Evolutionary conservation across 2,329 filamentous ascomycete species (phyloP).

Genomic region (Cytospora leucostoma): DNA sequence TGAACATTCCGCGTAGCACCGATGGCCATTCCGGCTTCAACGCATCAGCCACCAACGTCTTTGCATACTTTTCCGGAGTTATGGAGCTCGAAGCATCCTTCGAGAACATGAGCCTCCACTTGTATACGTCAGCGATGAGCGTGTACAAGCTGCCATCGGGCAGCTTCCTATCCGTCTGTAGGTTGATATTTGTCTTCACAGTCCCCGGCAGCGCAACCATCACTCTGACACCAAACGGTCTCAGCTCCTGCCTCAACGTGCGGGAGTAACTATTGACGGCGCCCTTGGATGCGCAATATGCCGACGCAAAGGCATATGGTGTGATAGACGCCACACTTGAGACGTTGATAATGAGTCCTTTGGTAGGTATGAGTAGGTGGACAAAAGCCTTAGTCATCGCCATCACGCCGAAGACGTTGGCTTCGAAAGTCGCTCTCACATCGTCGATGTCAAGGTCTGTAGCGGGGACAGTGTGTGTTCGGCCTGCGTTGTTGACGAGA

Average conservation of each 20-base stretch:
- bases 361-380: conserved; percentile 50
- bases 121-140: conserved; percentile 37
- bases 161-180: conserved; percentile 43
- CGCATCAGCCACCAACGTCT: conserved; percentile 14
- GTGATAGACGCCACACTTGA: conserved; percentile 53
- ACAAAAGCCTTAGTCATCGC: conserved; percentile 54
- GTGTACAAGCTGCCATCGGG: conserved; percentile 50
- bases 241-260: conserved; percentile 54
- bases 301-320: conserved; percentile 55
- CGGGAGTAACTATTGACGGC: conserved; percentile 56
- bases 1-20: conserved; percentile 9
- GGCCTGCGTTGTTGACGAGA: conserved; percentile 57
- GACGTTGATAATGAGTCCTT: conserved; percentile 57
- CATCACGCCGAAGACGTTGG: conserved; percentile 61
- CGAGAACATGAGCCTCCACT: conserved; percentile 27
- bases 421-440: conserved; percentile 56
- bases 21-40: conserved; percentile 25
- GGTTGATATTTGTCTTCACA: conserved; percentile 53
- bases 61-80: conserved; percentile 18
- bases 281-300: conserved; percentile 59
- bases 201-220: conserved; percentile 59
- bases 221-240: conserved; percentile 56
- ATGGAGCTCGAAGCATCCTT: conserved; percentile 12
- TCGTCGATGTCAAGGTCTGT: conserved; percentile 49
- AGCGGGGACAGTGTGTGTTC: conserved; percentile 27